These are phyloP conservation scores for Dothidotthia symphoricarpi DNA, from an alignment of 2,329 filamentous ascomycete species.

Conservation along the genomic window DNA sequence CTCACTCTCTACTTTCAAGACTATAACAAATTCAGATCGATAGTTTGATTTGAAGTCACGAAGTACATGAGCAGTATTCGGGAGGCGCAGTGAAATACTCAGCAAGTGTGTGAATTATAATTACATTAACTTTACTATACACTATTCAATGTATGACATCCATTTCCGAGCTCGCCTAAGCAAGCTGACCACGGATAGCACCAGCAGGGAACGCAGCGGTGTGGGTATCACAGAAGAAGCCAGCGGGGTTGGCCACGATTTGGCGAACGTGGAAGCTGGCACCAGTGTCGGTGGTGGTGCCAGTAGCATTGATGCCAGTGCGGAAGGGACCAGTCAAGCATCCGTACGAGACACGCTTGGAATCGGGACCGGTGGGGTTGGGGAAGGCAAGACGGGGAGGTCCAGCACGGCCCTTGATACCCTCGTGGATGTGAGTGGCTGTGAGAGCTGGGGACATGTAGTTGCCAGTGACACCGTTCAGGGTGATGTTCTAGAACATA, in stretches of 20 bases:
- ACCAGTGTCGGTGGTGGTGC: constrained; percentile 46
- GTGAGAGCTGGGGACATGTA: constrained; percentile 53
- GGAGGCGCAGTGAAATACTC: no score
- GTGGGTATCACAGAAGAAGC: constrained; percentile 57
- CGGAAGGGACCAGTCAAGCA: constrained; percentile 33
- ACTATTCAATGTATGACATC: no score
- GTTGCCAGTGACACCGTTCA: constrained; percentile 50
- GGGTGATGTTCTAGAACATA: constrained; percentile 48
- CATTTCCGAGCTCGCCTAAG: background rate
- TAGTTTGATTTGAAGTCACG: no score
- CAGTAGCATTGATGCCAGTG: constrained; percentile 30
- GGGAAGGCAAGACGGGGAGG: constrained; percentile 50
- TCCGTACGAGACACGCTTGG: constrained; percentile 22
- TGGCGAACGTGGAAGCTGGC: constrained; percentile 50
- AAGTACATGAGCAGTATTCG: no score
- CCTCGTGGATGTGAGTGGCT: constrained; percentile 58
- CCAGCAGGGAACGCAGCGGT: constrained; percentile 51
- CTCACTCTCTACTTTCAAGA: no score
- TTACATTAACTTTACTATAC: no score
- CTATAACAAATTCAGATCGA: no score
- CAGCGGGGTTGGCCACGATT: constrained; percentile 52
- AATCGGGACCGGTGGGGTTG: constrained; percentile 41
- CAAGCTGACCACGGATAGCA: constrained; percentile 52
- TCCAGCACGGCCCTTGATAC: constrained; percentile 46
- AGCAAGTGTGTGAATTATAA: no score